Percentiles rank a stretch among this genome's conserved stretches.
These are phyloP conservation scores for Pestalotiopsis sp. DNA, from an alignment of 2,329 filamentous ascomycete species.

Conservation along the genomic window DNA sequence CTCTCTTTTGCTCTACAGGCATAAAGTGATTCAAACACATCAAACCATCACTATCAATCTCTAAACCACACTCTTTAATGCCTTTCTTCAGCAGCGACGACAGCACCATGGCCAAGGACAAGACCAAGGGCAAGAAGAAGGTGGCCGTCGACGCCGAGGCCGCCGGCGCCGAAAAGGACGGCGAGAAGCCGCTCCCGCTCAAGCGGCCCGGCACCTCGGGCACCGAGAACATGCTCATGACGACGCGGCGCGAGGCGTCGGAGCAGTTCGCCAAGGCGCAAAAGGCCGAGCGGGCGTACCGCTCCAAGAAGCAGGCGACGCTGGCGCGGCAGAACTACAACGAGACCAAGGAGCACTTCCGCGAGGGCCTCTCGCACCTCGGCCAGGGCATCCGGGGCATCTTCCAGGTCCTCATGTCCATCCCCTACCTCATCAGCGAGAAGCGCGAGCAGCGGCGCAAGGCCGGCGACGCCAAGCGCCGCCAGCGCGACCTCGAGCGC, in stretches of 20 bases:
- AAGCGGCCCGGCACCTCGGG: slow-evolving; percentile 43
- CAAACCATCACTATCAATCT: background rate
- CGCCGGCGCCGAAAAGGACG: background rate
- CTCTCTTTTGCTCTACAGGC: background rate
- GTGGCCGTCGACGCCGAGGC: slow-evolving; percentile 15
- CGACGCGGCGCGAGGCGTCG: slow-evolving; percentile 39
- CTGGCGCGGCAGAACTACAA: slow-evolving; percentile 38
- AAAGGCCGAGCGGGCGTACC: slow-evolving; percentile 43
- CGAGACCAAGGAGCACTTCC: slow-evolving; percentile 42
- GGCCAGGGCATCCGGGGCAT: slow-evolving; percentile 33
- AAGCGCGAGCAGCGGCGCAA: slow-evolving; percentile 34
- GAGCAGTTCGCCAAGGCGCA: slow-evolving; percentile 40
- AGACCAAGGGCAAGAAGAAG: slow-evolving; percentile 13
- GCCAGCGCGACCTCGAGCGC: slow-evolving; percentile 33
- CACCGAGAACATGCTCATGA: slow-evolving; percentile 44
- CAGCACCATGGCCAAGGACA: slow-evolving; percentile 10
- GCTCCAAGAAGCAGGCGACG: slow-evolving; percentile 41
- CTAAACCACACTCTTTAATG: slow-evolving; percentile 9
- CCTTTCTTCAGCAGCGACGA: slow-evolving; percentile 14
- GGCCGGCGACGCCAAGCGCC: slow-evolving; percentile 32
- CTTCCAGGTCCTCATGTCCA: slow-evolving; percentile 32
- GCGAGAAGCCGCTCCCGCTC: slow-evolving; percentile 15
- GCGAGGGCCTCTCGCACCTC: slow-evolving; percentile 39
- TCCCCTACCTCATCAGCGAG: slow-evolving; percentile 39
- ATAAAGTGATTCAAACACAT: background rate